phyloP scores from a whole-genome alignment of 139 green algal species.

The Zygnema circumcarinatum region DNA sequence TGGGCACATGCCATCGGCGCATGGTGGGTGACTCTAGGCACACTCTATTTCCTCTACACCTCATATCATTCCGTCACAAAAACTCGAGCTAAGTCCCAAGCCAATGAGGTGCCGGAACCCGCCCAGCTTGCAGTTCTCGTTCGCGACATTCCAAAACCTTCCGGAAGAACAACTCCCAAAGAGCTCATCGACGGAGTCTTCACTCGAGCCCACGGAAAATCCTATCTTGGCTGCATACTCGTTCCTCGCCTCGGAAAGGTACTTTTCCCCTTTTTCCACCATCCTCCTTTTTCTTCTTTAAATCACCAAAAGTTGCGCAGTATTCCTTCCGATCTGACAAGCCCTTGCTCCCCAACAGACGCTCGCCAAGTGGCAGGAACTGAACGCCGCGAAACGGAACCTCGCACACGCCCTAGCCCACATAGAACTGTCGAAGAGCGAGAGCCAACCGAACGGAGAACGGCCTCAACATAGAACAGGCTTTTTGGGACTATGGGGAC shows the following conservation, averaged over 20 bases:
- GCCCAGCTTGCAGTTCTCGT: conserved; percentile 35
- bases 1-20: conserved; percentile 31
- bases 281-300: background rate
- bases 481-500: background rate
- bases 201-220: background rate
- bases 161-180: background rate
- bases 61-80: conserved; percentile 10
- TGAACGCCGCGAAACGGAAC: background rate
- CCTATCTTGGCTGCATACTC: background rate
- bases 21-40: conserved; percentile 32
- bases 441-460: background rate
- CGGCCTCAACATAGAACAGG: background rate
- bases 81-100: background rate
- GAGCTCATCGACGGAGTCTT: background rate
- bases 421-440: conserved; percentile 6
- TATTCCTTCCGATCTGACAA: background rate
- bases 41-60: conserved; percentile 16
- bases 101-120: background rate
- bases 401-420: background rate
- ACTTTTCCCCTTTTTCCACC: background rate
- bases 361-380: background rate
- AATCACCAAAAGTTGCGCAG: background rate
- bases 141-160: conserved; percentile 20
- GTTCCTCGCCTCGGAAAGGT: background rate
- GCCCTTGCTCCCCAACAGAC: background rate